Conservation (phyloP, 2,329 filamentous ascomycete genomes). For the Talaromyces sp. region DNA sequence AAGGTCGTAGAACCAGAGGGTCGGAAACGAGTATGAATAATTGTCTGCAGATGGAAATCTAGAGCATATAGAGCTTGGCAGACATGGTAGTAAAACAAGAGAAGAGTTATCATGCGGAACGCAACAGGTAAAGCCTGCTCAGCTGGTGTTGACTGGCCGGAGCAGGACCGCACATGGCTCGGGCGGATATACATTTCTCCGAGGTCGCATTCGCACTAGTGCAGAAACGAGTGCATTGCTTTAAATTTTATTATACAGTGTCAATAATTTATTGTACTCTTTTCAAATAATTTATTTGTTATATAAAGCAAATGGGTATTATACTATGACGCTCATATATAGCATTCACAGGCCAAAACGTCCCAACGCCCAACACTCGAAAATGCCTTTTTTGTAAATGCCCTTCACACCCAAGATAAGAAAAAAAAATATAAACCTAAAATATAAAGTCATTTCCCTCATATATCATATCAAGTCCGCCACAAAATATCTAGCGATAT, state of each 20-base stretch:
- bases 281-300: slow-evolving; percentile 1
- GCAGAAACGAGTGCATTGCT: too few species aligned
- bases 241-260: too few species aligned
- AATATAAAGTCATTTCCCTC: neutral
- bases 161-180: slow-evolving; percentile 8
- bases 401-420: neutral
- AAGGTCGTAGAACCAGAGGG: neutral
- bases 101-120: neutral
- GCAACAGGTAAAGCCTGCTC: neutral
- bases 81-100: neutral
- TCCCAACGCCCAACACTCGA: neutral
- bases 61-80: neutral
- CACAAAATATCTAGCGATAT: slow-evolving; percentile 23
- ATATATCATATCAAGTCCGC: neutral
- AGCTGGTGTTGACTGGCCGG: slow-evolving; percentile 2
- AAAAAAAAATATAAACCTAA: neutral
- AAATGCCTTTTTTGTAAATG: neutral
- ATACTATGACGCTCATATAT: neutral
- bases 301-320: slow-evolving; percentile 12
- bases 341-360: neutral
- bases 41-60: neutral
- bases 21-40: neutral
- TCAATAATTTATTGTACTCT: too few species aligned
- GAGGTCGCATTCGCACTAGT: neutral
- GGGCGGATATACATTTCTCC: slow-evolving; percentile 2